Evolutionary conservation across 805 yeast species (phyloP).

Genomic region (Kurtzmaniella fragi): DNA sequence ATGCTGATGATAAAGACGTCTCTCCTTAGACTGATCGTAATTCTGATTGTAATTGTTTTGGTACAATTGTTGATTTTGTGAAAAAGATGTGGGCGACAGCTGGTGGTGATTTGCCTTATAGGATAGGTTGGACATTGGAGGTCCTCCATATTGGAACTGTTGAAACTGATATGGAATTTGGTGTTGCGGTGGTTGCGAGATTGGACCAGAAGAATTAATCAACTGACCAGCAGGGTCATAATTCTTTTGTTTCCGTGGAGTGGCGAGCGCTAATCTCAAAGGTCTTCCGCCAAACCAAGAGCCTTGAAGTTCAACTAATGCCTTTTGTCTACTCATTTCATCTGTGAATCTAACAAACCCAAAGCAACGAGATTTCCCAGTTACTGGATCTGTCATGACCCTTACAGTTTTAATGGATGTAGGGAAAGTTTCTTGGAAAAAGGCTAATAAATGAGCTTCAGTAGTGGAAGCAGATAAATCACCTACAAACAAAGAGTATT

Average conservation of each 20-base stretch:
- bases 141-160: slow-evolving; percentile 5
- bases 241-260: slow-evolving; percentile 51
- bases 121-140: slow-evolving; percentile 1
- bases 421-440: slow-evolving; percentile 62
- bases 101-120: neutral
- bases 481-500: slow-evolving; percentile 76
- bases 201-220: slow-evolving; percentile 5
- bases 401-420: slow-evolving; percentile 71
- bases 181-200: slow-evolving; percentile 6
- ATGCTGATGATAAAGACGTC: slow-evolving; percentile 6
- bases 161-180: slow-evolving; percentile 7
- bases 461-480: slow-evolving; percentile 75
- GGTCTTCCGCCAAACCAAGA: slow-evolving; percentile 77
- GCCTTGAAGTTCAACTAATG: slow-evolving; percentile 72
- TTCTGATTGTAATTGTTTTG: slow-evolving; percentile 15
- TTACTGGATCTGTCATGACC: slow-evolving; percentile 81
- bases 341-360: slow-evolving; percentile 76
- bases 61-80: neutral
- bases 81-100: neutral
- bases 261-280: slow-evolving; percentile 61
- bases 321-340: slow-evolving; percentile 63
- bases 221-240: slow-evolving; percentile 9
- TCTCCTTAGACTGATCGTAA: slow-evolving; percentile 4
- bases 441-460: slow-evolving; percentile 69
- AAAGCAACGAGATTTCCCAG: slow-evolving; percentile 73